Evolutionary conservation across 495 filamentous ascomycete species (phyloP).

Genomic region (Talaromyces adpressus): DNA sequence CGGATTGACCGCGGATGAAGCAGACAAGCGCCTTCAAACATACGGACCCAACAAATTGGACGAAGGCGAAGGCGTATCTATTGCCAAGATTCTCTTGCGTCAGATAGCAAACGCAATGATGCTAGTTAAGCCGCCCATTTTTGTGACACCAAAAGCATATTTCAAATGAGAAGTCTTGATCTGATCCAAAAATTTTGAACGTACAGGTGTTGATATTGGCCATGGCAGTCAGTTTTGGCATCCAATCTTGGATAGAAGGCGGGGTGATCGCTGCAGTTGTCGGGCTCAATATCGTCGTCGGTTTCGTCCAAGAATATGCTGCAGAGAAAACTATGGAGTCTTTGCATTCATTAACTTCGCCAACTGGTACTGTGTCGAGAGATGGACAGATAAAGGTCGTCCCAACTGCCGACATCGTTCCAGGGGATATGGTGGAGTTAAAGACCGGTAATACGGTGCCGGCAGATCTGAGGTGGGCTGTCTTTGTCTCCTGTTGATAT

Average conservation of each 20-base stretch:
- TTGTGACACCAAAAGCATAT: too few relatives aligned
- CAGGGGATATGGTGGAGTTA: conserved; percentile 67
- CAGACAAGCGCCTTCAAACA: conserved; percentile 44
- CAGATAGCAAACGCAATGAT: conserved; percentile 66
- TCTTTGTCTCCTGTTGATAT: background rate
- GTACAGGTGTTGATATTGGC: conserved; percentile 50
- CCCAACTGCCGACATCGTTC: conserved; percentile 64
- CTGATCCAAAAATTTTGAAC: too few relatives aligned
- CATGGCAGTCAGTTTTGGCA: conserved; percentile 65
- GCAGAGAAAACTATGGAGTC: conserved; percentile 50
- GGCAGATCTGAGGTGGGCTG: conserved; percentile 46
- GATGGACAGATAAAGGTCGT: conserved; percentile 61
- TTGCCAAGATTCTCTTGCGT: conserved; percentile 50
- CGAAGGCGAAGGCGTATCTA: conserved; percentile 49
- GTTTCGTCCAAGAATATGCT: conserved; percentile 59
- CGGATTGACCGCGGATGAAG: conserved; percentile 52
- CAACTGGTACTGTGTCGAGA: conserved; percentile 60
- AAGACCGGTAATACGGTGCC: conserved; percentile 74
- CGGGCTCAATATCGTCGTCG: conserved; percentile 55
- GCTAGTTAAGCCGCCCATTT: conserved; percentile 30
- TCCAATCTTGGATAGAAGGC: conserved; percentile 62
- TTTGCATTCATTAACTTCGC: conserved; percentile 55
- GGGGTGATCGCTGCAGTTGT: conserved; percentile 65
- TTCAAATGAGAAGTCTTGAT: too few relatives aligned
- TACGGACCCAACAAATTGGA: conserved; percentile 58